A percentile compares a stretch with the other conserved stretches of the same genome.
phyloP scores from a whole-genome alignment of 129 eudicot species.

The Kitagawia praeruptora region DNA sequence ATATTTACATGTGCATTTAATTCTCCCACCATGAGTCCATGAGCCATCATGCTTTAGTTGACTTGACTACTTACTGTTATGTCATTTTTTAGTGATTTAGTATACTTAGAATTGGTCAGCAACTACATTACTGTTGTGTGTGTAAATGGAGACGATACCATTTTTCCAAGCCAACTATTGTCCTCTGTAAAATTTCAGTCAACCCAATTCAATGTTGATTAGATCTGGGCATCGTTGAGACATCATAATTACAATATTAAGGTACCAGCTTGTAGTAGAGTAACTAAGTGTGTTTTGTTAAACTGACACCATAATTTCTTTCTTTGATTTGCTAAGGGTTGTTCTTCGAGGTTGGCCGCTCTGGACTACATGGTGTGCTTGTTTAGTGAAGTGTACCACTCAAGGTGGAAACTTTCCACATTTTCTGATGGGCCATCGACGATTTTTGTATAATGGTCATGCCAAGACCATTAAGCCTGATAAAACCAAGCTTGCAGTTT shows the following conservation, averaged over 20 bases:
- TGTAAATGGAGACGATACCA: not conserved
- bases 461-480: slow-evolving; percentile 83
- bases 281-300: not conserved
- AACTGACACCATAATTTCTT: not conserved
- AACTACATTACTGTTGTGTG: not conserved
- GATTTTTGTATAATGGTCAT: slow-evolving; percentile 60
- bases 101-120: not conserved
- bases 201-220: not conserved
- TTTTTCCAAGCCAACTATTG: not conserved
- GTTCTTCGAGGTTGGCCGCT: slow-evolving; percentile 89
- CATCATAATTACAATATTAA: not conserved
- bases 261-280: not conserved
- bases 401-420: slow-evolving; percentile 99
- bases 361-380: slow-evolving; percentile 81
- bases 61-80: not conserved
- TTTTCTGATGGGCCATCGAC: slow-evolving; percentile 82
- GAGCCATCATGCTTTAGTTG: not conserved
- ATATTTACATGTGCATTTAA: not conserved
- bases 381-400: slow-evolving; percentile 73
- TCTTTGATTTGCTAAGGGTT: slow-evolving; percentile 33
- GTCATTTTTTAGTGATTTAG: not conserved
- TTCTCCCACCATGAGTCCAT: not conserved
- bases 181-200: not conserved
- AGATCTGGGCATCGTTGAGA: not conserved
- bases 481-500: slow-evolving; percentile 64